A percentile compares a stretch with the other conserved stretches of the same genome.
Conservation (phyloP, 805 yeast species). For the Yamadazyma paraphyllophila region DNA sequence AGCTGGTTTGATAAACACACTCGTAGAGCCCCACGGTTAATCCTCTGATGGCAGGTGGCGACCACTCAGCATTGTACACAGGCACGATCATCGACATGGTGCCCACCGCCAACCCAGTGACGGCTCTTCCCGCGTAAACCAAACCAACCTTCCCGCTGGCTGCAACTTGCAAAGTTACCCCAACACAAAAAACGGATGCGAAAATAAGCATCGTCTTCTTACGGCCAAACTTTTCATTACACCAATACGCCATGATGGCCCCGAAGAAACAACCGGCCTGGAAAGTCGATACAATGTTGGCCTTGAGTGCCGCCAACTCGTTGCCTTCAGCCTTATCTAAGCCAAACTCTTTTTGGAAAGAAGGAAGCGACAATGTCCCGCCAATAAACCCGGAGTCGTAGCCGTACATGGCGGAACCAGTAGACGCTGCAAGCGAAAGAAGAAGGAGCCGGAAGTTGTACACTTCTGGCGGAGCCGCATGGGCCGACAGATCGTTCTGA, state of each 20-base stretch:
- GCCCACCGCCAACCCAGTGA: conserved; percentile 80
- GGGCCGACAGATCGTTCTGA: conserved; percentile 2
- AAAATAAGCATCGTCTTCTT: conserved; percentile 60
- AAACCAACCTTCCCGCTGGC: conserved; percentile 51
- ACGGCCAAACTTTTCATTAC: conserved; percentile 74
- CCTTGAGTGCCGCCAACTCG: conserved; percentile 6
- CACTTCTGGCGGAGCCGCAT: conserved; percentile 7
- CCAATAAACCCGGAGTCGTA: conserved; percentile 9
- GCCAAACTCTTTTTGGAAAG: conserved; percentile 1
- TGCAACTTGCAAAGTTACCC: conserved; percentile 67
- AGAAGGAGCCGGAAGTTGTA: conserved; percentile 4
- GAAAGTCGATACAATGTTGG: conserved; percentile 5
- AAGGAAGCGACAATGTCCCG: conserved; percentile 1
- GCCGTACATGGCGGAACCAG: conserved; percentile 8
- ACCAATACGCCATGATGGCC: conserved; percentile 57
- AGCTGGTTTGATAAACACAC: conserved; percentile 71
- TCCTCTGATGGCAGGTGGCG: conserved; percentile 78
- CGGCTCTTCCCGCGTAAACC: conserved; percentile 67
- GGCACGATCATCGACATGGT: conserved; percentile 74
- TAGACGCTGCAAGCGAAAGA: conserved; percentile 7
- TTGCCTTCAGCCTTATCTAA: conserved; percentile 1
- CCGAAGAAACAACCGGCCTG: conserved; percentile 48
- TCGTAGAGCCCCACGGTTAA: conserved; percentile 77
- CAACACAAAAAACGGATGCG: conserved; percentile 62
- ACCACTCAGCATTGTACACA: conserved; percentile 73